A percentile compares a stretch with the other conserved stretches of the same genome.
phyloP scores from a whole-genome alignment of 2,329 filamentous ascomycete species.

The Coniochaeta sp. region DNA sequence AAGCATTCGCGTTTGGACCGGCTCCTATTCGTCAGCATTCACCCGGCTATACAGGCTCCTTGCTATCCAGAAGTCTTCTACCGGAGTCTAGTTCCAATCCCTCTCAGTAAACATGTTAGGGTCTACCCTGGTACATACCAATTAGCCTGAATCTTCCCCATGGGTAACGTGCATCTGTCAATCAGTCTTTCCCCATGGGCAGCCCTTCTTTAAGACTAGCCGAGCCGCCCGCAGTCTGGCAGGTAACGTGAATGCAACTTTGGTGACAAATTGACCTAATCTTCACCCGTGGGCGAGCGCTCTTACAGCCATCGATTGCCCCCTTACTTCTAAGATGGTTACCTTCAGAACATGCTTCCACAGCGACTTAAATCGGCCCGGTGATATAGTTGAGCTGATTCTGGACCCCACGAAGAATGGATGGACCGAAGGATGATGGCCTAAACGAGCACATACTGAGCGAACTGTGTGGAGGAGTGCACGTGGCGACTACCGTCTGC shows the following conservation, averaged over 20 bases:
- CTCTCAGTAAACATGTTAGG: not conserved
- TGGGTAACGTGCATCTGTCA: not conserved
- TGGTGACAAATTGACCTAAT: constrained; percentile 1
- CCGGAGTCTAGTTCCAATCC: not conserved
- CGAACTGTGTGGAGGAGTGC: not conserved
- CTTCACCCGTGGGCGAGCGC: not conserved
- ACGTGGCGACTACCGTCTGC: too few species aligned
- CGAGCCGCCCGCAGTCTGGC: not conserved
- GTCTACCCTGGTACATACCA: not conserved
- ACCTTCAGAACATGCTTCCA: not conserved
- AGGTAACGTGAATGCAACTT: not conserved
- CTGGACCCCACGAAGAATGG: not conserved
- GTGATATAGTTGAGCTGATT: not conserved
- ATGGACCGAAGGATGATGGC: not conserved
- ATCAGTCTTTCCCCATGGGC: not conserved
- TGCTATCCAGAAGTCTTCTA: not conserved
- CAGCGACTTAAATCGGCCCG: not conserved
- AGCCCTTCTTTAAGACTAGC: not conserved
- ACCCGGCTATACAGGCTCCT: not conserved
- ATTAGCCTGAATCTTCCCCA: constrained; percentile 2
- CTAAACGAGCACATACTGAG: not conserved
- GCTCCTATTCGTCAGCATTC: not conserved
- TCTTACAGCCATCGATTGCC: not conserved
- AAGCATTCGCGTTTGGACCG: not conserved
- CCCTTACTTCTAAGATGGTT: not conserved